Evolutionary conservation across 306 rosid genomes (phyloP).

Genomic region (Prunus mira): DNA sequence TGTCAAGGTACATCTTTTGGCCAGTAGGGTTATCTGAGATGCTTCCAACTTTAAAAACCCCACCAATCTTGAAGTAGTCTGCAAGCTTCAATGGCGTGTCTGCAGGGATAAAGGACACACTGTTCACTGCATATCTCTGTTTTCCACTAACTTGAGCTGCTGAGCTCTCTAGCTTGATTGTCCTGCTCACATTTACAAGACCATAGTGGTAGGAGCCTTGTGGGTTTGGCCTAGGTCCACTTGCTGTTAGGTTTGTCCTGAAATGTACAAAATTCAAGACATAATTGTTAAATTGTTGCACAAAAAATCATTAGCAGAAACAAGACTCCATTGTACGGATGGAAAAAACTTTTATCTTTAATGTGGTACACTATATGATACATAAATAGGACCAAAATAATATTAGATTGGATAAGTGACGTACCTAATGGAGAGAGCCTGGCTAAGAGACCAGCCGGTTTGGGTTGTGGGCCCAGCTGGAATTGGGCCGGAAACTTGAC

Average conservation of each 20-base stretch:
- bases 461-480: conserved; percentile 69
- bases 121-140: conserved; percentile 80
- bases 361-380: too few relatives aligned
- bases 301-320: not conserved
- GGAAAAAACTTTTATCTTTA: too few relatives aligned
- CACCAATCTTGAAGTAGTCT: conserved; percentile 71
- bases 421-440: conserved; percentile 82
- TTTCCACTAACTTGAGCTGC: conserved; percentile 64
- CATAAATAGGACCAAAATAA: too few relatives aligned
- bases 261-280: not conserved
- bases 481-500: conserved; percentile 49
- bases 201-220: conserved; percentile 98
- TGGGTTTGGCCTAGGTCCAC: conserved; percentile 98
- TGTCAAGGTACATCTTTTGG: conserved; percentile 58
- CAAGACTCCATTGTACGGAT: not conserved
- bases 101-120: conserved; percentile 62
- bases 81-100: conserved; percentile 92
- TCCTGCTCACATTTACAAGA: conserved; percentile 58
- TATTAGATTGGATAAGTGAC: not conserved
- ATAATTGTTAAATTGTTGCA: not conserved
- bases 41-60: conserved; percentile 72
- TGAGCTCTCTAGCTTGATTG: conserved; percentile 59
- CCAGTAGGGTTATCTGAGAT: conserved; percentile 59
- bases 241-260: conserved; percentile 89
- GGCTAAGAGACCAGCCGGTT: conserved; percentile 70